Evolutionary conservation across 805 yeast genomes (phyloP).

Genomic region (Teunomyces gatunensis): DNA sequence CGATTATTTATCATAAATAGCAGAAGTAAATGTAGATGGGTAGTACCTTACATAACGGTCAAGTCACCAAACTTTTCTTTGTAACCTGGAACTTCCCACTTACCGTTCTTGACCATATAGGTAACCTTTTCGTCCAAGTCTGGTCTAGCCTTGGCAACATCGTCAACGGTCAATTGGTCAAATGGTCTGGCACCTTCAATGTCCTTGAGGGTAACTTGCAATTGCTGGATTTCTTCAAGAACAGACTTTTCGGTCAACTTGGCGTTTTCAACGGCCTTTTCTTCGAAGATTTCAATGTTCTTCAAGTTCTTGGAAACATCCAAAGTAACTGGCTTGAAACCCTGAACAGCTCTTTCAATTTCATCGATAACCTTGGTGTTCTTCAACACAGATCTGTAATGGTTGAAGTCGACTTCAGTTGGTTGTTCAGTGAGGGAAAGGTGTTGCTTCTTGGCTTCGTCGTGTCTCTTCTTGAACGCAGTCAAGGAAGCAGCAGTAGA

Average conservation of each 20-base stretch:
- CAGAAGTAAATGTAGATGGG: conserved; percentile 3
- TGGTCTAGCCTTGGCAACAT: conserved; percentile 92
- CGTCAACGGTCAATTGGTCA: conserved; percentile 94
- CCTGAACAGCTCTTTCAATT: conserved; percentile 70
- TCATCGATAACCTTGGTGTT: conserved; percentile 77
- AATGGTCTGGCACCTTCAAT: conserved; percentile 97
- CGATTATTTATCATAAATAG: conserved; percentile 2
- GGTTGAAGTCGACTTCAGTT: conserved; percentile 73
- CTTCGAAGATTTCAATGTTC: conserved; percentile 90
- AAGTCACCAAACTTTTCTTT: conserved; percentile 97
- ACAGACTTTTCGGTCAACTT: conserved; percentile 89
- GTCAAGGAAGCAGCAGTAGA: conserved; percentile 84
- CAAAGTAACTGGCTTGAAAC: conserved; percentile 80
- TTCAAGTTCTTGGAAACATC: conserved; percentile 87
- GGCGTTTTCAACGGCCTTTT: conserved; percentile 94
- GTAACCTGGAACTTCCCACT: conserved; percentile 98
- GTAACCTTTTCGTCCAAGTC: conserved; percentile 94
- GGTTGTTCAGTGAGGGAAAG: conserved; percentile 70
- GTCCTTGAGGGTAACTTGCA: conserved; percentile 85
- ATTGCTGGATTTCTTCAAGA: conserved; percentile 76
- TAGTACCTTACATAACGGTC: conserved; percentile 70
- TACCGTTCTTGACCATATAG: conserved; percentile 93
- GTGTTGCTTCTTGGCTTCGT: conserved; percentile 88
- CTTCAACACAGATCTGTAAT: conserved; percentile 78
- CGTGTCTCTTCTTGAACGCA: conserved; percentile 96